Conservation (phyloP, 1,139 yeast genomes). For the Lizanozyma gosingica region DNA sequence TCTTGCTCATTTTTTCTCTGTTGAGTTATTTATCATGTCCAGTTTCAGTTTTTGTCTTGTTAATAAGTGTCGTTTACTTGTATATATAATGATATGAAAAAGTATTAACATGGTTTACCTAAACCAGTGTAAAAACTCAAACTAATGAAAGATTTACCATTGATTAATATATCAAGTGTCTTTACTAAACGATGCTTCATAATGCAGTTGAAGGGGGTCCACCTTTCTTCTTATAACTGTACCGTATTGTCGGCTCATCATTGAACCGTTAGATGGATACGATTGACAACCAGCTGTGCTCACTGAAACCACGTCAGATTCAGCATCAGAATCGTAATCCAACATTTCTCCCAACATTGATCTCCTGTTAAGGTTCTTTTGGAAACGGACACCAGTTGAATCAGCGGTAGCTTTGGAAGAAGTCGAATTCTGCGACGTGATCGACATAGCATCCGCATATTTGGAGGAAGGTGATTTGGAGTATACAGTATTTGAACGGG, state of each 20-base stretch:
- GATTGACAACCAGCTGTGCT: constrained; percentile 2
- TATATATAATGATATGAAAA: background rate
- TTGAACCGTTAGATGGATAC: background rate
- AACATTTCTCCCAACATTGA: constrained; percentile 41
- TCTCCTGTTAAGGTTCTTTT: constrained; percentile 20
- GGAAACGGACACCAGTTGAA: background rate
- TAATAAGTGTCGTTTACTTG: background rate
- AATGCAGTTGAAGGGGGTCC: no score
- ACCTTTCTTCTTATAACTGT: no score
- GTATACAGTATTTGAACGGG: background rate
- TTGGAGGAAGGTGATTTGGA: background rate
- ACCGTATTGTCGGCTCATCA: no score
- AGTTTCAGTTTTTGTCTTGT: background rate
- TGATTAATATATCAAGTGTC: no score
- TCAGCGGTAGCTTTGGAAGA: background rate
- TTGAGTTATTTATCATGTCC: constrained; percentile 5
- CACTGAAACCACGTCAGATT: constrained; percentile 7
- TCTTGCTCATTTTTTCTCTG: background rate
- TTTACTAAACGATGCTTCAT: no score
- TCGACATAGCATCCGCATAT: background rate
- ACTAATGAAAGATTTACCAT: no score
- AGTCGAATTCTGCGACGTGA: background rate
- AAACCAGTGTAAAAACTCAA: no score
- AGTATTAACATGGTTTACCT: no score
- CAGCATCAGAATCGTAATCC: constrained; percentile 32